Evolutionary conservation across 2,329 filamentous ascomycete genomes (phyloP).

Genomic region (Didymella arachidicola): DNA sequence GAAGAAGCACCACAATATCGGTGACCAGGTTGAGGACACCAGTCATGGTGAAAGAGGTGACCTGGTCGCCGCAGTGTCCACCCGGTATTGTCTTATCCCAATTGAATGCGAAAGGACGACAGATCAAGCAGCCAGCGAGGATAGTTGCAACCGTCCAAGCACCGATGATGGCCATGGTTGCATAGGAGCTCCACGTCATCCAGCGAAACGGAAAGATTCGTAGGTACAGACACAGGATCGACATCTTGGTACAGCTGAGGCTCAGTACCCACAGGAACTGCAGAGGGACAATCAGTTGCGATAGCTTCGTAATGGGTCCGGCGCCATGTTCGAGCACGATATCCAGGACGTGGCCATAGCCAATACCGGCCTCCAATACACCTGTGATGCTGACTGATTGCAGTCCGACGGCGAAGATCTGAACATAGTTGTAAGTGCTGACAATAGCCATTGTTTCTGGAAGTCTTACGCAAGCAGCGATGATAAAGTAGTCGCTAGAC

Average conservation of each 20-base stretch:
- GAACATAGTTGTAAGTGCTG: not conserved
- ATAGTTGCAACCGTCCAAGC: not conserved
- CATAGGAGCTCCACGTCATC: not conserved
- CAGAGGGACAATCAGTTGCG: not conserved
- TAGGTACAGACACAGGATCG: not conserved
- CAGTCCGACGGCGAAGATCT: not conserved
- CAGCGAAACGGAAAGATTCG: not conserved
- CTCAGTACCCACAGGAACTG: not conserved
- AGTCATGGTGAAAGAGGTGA: not conserved
- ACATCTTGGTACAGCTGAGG: not conserved
- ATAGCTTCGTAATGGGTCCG: not conserved
- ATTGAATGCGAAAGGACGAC: not conserved
- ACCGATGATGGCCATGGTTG: not conserved
- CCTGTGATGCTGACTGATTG: slow-evolving; percentile 1
- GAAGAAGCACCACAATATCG: not conserved
- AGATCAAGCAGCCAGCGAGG: not conserved
- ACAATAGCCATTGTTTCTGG: too few relatives aligned
- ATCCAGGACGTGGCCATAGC: not conserved
- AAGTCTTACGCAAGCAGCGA: not conserved
- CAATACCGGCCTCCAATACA: not conserved
- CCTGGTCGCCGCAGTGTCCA: not conserved
- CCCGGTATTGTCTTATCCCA: not conserved
- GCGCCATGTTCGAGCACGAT: not conserved
- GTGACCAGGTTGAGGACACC: not conserved
- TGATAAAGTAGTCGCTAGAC: not conserved